Evolutionary conservation across 192 early-diverging fungal species (phyloP).

Genomic region (Coemansia biformis): DNA sequence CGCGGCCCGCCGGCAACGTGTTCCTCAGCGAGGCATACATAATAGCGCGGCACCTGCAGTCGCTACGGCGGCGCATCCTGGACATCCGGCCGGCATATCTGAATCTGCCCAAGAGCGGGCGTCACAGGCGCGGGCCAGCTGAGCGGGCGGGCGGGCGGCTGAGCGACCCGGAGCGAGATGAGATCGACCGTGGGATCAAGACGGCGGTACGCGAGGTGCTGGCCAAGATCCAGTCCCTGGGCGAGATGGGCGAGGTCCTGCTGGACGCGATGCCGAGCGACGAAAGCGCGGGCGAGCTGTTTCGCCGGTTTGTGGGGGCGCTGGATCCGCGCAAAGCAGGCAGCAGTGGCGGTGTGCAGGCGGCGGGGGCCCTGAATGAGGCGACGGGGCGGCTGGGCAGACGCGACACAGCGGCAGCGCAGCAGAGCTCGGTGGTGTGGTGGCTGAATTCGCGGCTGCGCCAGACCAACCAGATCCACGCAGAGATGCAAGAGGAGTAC

Average conservation of each 20-base stretch:
- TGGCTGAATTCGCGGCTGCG: conserved; percentile 63
- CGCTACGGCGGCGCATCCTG: conserved; percentile 50
- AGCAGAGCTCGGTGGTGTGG: conserved; percentile 65
- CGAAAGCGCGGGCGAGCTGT: conserved; percentile 23
- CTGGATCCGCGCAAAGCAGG: conserved; percentile 38
- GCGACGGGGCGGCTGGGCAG: conserved; percentile 50
- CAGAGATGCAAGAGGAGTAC: conserved; percentile 64
- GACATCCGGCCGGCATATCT: conserved; percentile 55
- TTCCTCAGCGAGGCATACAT: conserved; percentile 58
- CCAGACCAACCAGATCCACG: conserved; percentile 60
- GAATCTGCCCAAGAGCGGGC: conserved; percentile 13
- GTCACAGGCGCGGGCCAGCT: not conserved
- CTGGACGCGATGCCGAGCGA: conserved; percentile 24
- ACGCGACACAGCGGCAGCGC: conserved; percentile 57
- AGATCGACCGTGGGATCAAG: conserved; percentile 63
- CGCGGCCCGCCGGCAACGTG: conserved; percentile 31
- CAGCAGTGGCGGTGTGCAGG: not conserved
- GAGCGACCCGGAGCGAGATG: conserved; percentile 61
- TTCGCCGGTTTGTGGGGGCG: conserved; percentile 41
- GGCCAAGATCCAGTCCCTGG: conserved; percentile 55
- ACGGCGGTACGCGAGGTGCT: conserved; percentile 54
- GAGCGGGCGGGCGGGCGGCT: conserved; percentile 16
- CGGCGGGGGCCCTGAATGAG: too few species aligned
- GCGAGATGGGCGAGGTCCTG: conserved; percentile 48
- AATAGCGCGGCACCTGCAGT: conserved; percentile 52